Evolutionary conservation across 2,329 filamentous ascomycete genomes (phyloP).

Genomic region (Colletotrichum cordylinicola): DNA sequence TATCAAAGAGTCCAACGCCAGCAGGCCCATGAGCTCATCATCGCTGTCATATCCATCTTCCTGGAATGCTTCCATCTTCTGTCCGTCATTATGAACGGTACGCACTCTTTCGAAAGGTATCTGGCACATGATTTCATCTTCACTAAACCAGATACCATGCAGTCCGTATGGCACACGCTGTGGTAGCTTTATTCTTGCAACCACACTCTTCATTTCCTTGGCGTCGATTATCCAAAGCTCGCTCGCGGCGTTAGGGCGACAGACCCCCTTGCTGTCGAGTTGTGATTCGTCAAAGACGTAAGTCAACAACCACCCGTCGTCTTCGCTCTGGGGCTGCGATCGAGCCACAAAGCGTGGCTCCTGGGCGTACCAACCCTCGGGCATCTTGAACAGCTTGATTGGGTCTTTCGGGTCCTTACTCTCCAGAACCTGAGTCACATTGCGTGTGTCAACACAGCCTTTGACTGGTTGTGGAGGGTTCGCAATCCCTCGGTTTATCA

Average conservation of each 20-base stretch:
- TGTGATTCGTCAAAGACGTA: constrained; percentile 76
- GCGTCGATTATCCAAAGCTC: constrained; percentile 76
- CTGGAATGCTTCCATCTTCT: neutral
- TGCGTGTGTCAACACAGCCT: constrained; percentile 67
- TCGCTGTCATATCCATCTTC: neutral
- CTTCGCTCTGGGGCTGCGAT: constrained; percentile 49
- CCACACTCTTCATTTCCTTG: constrained; percentile 63
- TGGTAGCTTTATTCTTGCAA: constrained; percentile 64
- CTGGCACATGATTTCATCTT: constrained; percentile 57
- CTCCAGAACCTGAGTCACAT: constrained; percentile 55
- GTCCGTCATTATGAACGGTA: neutral
- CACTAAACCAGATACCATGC: constrained; percentile 67
- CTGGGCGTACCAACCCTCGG: constrained; percentile 67
- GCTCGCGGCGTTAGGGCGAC: constrained; percentile 49
- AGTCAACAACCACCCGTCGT: constrained; percentile 71
- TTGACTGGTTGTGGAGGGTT: constrained; percentile 53
- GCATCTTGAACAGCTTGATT: constrained; percentile 67
- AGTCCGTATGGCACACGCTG: constrained; percentile 74
- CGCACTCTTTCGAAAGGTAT: constrained; percentile 28
- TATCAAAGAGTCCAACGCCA: neutral
- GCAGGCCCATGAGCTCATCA: neutral
- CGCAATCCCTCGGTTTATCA: constrained; percentile 58
- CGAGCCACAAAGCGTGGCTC: constrained; percentile 70
- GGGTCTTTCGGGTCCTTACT: constrained; percentile 54
- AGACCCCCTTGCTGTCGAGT: constrained; percentile 55